Base-by-base conservation (phyloP, 129 eudicot species). In the Ambrosia trifida region DNA sequence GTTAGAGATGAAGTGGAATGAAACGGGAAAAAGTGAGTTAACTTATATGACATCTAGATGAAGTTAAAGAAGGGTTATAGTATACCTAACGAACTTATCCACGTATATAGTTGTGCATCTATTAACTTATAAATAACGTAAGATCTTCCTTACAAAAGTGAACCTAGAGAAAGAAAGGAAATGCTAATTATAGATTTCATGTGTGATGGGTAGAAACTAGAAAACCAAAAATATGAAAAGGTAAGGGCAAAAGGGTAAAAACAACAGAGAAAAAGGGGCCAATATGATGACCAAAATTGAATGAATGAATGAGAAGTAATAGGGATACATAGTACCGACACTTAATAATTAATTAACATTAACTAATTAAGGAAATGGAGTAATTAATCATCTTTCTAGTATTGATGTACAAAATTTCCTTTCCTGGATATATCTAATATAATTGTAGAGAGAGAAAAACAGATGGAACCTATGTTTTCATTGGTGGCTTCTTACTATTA, bases 341-440 rank as follows among this genome's bases (percentile, higher is more conserved):
- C 59, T 62, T 51, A 53, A 53, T 77, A 77, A 61, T 77, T 70
- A 77, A 70, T 62, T 62, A 70, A 70, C 71, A 63, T 3, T 49
- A 77, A 63, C 96, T 79, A 84, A 75, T 86, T 75, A 88, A 41
- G 85, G 93, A 46, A 82, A 81, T 91, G 83, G 90, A 84, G 93
- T 86, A 85, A 86, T 76, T 78, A 83, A 86, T 72, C 83, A 79
- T 79, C 80, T 54, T 66, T 79, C 77, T 24, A 75, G 84, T 79
- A 69, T 86, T 79, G 87, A 83, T 76, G 83, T 81, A 86, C 90
- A 87, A 85, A 46, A 85, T 85, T 84, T 84, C 95, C 91, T 81
- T 82, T 77, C 81, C 75, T 77, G 81, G 96, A 71, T 63, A 77
- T 52, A 77, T 52, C 70, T 50, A 77, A 70, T 62, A 70, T 77